These are phyloP conservation scores for Fusarium continuum DNA, from an alignment of 2,329 filamentous ascomycete genomes.

Conservation along the genomic window DNA sequence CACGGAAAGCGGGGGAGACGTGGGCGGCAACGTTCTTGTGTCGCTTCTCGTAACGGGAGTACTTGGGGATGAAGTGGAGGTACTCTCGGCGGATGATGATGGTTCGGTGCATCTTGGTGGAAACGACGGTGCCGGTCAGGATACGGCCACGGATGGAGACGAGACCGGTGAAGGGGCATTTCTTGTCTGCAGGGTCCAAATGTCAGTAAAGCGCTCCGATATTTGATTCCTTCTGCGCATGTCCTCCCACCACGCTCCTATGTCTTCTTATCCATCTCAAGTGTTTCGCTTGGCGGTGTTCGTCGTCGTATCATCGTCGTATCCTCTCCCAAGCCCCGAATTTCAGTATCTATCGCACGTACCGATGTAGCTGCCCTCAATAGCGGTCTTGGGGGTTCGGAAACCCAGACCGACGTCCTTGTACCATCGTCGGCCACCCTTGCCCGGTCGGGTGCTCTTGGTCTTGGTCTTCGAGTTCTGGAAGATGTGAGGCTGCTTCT, in stretches of 20 bases:
- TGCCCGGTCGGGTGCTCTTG: conserved; percentile 85
- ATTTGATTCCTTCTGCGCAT: neutral
- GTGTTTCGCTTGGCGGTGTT: neutral
- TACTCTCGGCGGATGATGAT: conserved; percentile 99
- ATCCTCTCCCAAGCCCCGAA: conserved; percentile 5
- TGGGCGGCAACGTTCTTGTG: conserved; percentile 99
- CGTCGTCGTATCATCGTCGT: conserved; percentile 2
- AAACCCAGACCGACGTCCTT: conserved; percentile 99
- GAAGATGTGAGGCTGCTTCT: conserved; percentile 99
- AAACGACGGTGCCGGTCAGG: conserved; percentile 98
- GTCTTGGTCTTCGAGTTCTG: conserved; percentile 94
- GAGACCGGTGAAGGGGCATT: conserved; percentile 99
- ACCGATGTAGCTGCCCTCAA: conserved; percentile 99
- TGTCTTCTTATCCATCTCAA: neutral
- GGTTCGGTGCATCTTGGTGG: conserved; percentile 99
- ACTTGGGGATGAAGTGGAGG: conserved; percentile 99
- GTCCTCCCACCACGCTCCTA: neutral
- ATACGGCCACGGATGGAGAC: conserved; percentile 99
- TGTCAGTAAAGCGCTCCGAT: conserved; percentile 39
- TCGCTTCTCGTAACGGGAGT: conserved; percentile 99
- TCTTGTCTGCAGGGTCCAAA: conserved; percentile 80
- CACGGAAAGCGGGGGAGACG: conserved; percentile 99
- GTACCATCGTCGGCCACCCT: conserved; percentile 94
- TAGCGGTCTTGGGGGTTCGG: conserved; percentile 97
- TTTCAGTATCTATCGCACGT: conserved; percentile 60